Conservation (phyloP, 2,329 filamentous ascomycete species). For the Scortechinia acanthostroma region DNA sequence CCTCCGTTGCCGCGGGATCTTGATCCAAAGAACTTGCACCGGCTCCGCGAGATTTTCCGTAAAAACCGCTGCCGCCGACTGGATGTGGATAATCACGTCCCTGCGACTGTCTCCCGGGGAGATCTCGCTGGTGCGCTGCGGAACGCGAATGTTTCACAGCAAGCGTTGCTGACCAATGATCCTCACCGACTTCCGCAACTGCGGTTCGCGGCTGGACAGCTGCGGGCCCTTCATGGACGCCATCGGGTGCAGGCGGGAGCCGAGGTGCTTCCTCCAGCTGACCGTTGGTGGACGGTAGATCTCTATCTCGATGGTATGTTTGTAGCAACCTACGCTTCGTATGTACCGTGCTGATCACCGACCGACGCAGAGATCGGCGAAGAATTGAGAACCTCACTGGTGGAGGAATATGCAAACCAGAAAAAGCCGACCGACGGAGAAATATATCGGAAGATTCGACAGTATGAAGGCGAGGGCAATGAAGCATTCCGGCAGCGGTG, state of each 20-base stretch:
- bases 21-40: not conserved
- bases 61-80: not conserved
- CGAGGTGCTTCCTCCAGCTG: not conserved
- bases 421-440: constrained; percentile 13
- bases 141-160: too few species aligned
- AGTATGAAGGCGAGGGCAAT: constrained; percentile 11
- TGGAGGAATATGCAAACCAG: constrained; percentile 18
- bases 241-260: not conserved
- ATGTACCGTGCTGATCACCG: constrained; percentile 1
- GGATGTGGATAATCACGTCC: constrained; percentile 16
- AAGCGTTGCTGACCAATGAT: too few species aligned
- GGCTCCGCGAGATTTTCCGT: not conserved
- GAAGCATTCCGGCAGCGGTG: constrained; percentile 7
- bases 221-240: not conserved
- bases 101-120: constrained; percentile 12
- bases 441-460: constrained; percentile 17
- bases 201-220: not conserved
- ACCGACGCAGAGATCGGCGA: constrained; percentile 12
- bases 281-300: not conserved
- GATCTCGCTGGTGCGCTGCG: too few species aligned
- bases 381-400: constrained; percentile 12
- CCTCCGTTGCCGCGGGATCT: not conserved
- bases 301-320: constrained; percentile 2
- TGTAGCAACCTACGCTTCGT: not conserved
- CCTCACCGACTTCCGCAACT: constrained; percentile 7